Evolutionary conservation across 345 rosid genomes (phyloP).

Genomic region (Punica granatum): DNA sequence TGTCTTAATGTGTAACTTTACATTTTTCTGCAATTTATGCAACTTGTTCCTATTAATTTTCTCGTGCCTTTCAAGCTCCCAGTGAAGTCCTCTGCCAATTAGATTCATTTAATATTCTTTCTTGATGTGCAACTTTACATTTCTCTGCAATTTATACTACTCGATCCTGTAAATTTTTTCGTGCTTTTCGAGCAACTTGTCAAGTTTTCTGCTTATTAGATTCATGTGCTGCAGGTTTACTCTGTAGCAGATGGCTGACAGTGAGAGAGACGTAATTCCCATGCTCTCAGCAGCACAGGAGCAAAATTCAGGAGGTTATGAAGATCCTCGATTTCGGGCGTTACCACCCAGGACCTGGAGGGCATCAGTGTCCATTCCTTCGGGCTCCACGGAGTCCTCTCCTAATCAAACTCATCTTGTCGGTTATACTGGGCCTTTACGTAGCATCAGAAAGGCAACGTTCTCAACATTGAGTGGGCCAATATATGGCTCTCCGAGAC

Average conservation of each 20-base stretch:
- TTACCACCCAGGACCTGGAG: constrained; percentile 40
- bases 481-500: constrained; percentile 13
- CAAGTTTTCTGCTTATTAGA: too few relatives aligned
- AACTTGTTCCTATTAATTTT: too few relatives aligned
- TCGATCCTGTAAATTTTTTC: too few relatives aligned
- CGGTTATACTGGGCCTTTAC: constrained; percentile 77
- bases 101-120: too few relatives aligned
- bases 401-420: constrained; percentile 31
- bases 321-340: constrained; percentile 26
- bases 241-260: constrained; percentile 32
- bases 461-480: constrained; percentile 68
- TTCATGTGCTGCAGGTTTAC: constrained; percentile 12
- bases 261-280: constrained; percentile 54
- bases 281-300: constrained; percentile 38
- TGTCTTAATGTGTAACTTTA: too few relatives aligned
- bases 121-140: too few relatives aligned
- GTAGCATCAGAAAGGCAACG: constrained; percentile 45
- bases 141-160: too few relatives aligned
- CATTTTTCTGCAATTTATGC: too few relatives aligned
- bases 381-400: constrained; percentile 35
- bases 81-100: too few relatives aligned
- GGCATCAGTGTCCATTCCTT: constrained; percentile 49
- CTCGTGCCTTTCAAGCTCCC: too few relatives aligned
- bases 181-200: too few relatives aligned
- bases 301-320: constrained; percentile 18